Percentiles rank a stretch among this genome's conserved stretches.
Conservation (phyloP, 176 grass and related monocot genomes). For the Triticum urartu region DNA sequence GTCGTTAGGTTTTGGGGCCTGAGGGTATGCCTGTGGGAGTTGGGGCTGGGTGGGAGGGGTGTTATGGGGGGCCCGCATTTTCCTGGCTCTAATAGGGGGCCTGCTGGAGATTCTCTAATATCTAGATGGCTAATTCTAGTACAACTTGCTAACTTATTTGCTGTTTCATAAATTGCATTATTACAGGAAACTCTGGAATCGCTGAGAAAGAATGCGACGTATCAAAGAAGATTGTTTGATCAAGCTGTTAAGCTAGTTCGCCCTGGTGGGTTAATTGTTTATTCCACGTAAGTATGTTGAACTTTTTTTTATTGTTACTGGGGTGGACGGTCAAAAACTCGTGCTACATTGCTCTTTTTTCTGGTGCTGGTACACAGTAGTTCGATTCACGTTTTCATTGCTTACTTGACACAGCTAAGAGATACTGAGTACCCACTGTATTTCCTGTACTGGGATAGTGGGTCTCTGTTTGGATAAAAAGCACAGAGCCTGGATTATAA, state of each 20-base stretch:
- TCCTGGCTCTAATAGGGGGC: background rate
- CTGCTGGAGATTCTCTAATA: background rate
- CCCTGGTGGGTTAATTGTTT: constrained; percentile 84
- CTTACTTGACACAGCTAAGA: background rate
- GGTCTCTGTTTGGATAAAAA: background rate
- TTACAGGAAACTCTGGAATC: constrained; percentile 84
- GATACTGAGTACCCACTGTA: background rate
- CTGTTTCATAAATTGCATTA: constrained; percentile 19
- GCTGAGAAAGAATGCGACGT: constrained; percentile 72
- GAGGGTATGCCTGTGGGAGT: too few species aligned
- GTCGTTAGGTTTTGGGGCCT: too few species aligned
- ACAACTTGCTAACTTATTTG: constrained; percentile 13
- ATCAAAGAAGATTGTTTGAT: constrained; percentile 93
- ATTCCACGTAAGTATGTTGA: constrained; percentile 81
- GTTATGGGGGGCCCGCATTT: background rate
- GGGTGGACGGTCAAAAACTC: background rate
- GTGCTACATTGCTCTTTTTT: background rate
- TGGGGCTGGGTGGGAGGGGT: background rate
- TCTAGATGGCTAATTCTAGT: background rate
- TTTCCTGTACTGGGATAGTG: background rate
- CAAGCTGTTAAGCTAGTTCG: constrained; percentile 89
- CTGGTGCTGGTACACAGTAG: background rate
- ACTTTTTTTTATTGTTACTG: constrained; percentile 19
- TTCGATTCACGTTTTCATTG: background rate
- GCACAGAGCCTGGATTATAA: background rate